phyloP scores from a whole-genome alignment of 441 rosid genomes.

The Pelargonium australe region DNA sequence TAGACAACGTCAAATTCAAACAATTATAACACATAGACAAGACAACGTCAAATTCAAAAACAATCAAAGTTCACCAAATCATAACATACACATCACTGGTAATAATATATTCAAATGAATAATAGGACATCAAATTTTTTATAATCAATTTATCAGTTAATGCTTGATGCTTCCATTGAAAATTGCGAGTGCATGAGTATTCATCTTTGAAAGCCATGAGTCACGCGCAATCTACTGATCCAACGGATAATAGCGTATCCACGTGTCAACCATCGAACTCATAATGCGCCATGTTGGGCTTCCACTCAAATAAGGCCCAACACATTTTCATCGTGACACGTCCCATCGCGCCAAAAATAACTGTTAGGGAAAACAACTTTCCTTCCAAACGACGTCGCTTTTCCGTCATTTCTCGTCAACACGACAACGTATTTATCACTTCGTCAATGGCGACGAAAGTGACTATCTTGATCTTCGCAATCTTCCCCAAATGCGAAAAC shows the following conservation, averaged over 20 bases:
- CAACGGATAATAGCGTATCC: background rate
- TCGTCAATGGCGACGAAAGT: background rate
- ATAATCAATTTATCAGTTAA: too few relatives aligned
- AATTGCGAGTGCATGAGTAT: too few relatives aligned
- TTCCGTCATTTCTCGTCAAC: background rate
- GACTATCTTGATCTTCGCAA: too few relatives aligned
- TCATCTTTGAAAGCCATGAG: background rate
- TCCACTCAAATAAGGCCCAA: background rate
- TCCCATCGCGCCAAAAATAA: constrained; percentile 9
- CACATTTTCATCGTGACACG: background rate
- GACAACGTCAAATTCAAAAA: too few relatives aligned
- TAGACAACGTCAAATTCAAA: too few relatives aligned
- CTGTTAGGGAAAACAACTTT: background rate
- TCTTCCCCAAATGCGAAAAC: background rate
- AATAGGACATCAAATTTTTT: too few relatives aligned
- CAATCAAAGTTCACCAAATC: too few relatives aligned
- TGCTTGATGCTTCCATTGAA: too few relatives aligned
- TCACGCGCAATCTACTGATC: background rate
- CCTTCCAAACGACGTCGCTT: background rate
- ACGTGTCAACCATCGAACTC: background rate
- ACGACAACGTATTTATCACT: background rate
- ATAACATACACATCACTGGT: too few relatives aligned
- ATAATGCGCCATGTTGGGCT: background rate
- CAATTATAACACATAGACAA: too few relatives aligned
- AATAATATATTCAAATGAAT: too few relatives aligned